Evolutionary conservation across 371 early-diverging fungal genomes (phyloP).

Genomic region (Mycotypha africana): DNA sequence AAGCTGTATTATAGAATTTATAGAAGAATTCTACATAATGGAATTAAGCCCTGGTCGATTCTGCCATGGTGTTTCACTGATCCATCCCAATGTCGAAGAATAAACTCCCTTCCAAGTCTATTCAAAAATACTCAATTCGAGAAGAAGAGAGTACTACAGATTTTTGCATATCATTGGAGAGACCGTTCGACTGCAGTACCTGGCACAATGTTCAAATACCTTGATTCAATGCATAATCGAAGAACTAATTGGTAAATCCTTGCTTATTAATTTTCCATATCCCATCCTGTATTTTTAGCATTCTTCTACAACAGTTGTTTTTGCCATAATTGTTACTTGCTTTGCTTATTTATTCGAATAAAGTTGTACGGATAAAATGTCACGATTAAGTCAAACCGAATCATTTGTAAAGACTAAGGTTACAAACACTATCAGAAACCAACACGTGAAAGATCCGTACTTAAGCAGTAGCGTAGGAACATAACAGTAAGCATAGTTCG

Average conservation of each 20-base stretch:
- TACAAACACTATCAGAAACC: too few species aligned
- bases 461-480: too few species aligned
- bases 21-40: slow-evolving; percentile 24
- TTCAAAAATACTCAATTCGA: slow-evolving; percentile 20
- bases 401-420: too few species aligned
- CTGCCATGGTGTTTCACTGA: slow-evolving; percentile 37
- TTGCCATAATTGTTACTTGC: too few species aligned
- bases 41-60: slow-evolving; percentile 25
- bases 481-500: too few species aligned
- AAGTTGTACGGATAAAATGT: too few species aligned
- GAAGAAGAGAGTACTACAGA: slow-evolving; percentile 15
- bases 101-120: slow-evolving; percentile 25
- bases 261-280: too few species aligned
- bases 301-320: too few species aligned
- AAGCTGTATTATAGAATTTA: slow-evolving; percentile 27
- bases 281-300: not conserved
- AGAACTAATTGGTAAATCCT: slow-evolving; percentile 14
- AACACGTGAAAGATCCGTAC: too few species aligned
- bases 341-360: too few species aligned
- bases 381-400: too few species aligned
- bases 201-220: slow-evolving; percentile 20
- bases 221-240: slow-evolving; percentile 14
- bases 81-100: slow-evolving; percentile 19
- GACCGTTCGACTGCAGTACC: slow-evolving; percentile 21
- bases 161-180: slow-evolving; percentile 34